These are phyloP conservation scores for Auricularia auricula-judae DNA, from an alignment of 768 basidiomycete genomes.

Conservation along the genomic window DNA sequence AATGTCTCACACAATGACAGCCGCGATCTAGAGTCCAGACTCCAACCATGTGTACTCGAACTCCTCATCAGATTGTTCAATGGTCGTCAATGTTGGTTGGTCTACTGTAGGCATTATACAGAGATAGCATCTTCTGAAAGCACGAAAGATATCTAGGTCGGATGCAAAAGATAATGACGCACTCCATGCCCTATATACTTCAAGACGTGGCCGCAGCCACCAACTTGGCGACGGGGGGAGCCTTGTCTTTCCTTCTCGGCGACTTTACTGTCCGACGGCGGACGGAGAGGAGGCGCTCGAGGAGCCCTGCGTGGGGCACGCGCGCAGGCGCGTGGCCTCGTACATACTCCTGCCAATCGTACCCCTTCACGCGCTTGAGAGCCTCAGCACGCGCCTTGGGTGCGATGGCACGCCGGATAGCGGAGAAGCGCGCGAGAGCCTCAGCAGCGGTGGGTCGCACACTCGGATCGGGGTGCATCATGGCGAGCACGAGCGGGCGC, in stretches of 20 bases:
- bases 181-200: too few relatives aligned
- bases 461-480: conserved; percentile 17
- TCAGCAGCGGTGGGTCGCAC: conserved; percentile 16
- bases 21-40: too few relatives aligned
- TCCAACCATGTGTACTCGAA: too few relatives aligned
- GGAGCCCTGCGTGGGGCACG: not conserved
- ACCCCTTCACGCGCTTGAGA: not conserved
- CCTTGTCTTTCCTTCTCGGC: not conserved
- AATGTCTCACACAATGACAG: too few relatives aligned
- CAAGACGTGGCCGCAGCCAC: not conserved
- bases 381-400: not conserved
- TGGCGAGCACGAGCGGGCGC: conserved; percentile 14
- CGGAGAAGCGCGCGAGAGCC: conserved; percentile 9
- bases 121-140: too few relatives aligned
- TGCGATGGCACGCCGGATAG: not conserved
- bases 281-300: not conserved
- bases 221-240: not conserved
- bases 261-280: not conserved
- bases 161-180: too few relatives aligned
- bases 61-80: too few relatives aligned
- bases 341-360: not conserved
- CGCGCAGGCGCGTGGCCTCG: not conserved
- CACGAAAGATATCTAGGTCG: too few relatives aligned
- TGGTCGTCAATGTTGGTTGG: too few relatives aligned
- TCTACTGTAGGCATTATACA: too few relatives aligned